Base-by-base conservation (phyloP, 75 land plant species). In the Pinus albicaulis region DNA sequence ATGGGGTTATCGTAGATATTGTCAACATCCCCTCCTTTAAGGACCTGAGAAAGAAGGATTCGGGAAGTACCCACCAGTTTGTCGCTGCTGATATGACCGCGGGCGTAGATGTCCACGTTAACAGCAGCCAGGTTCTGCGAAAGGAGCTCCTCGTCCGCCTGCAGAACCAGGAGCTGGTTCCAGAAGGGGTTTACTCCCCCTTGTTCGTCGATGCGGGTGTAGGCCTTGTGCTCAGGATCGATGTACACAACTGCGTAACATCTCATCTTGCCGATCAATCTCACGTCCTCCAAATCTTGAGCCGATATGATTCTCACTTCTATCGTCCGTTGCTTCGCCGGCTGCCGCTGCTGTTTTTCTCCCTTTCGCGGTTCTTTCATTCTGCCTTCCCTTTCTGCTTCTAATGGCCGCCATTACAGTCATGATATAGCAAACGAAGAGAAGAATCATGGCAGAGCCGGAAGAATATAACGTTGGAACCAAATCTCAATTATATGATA, bases 1-100 rank as follows among this genome's bases (percentile, higher is more conserved):
- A 83, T 73, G 60, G 85, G 81, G 59, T 83, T 76, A 25, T 74
- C 74, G 17, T 20, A 7, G 59, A 75, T 76, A 73, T 85, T 75
- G n/a, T 31, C 25, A 8, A 17, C 71, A 12, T 73, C 80, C n/a
- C 57, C 57, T 3, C 75, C 75, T 26, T 74, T 74, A 55, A 55
- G 26, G 55, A 77, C 57, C 8, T 69, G 64, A 15, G 59, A 71
- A 14, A 62, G 20, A 8, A 77, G 73, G 0, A 74, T 26, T 8
- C 57, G 56, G 17, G 75, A 44, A 20, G 75, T 57, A 22, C 75
- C 75, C 2, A 26, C 57, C 14, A 55, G 57, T 7, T 55, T 17
- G 13, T 55, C 57, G 20, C 57, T 44, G 8, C 48, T 20, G 7
- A 74, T 53, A 57, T 55, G 25, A 3, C 75, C 69, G 11, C 59